These are phyloP conservation scores for Phytophthora multivora DNA, from an alignment of 352 stramenopile genomes.

Conservation along the genomic window DNA sequence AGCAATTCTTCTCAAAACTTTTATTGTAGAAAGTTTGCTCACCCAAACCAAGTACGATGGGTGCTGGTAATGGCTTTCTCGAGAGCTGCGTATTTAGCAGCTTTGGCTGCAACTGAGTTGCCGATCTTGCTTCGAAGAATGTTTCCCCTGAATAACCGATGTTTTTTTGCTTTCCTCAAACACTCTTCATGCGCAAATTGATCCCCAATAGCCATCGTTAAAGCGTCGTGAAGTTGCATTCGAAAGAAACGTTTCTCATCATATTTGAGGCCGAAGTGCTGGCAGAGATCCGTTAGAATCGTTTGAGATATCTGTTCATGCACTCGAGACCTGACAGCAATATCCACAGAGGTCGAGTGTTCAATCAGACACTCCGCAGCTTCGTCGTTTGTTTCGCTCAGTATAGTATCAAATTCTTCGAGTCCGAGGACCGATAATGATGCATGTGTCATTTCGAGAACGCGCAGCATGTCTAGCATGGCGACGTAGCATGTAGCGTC, in stretches of 20 bases:
- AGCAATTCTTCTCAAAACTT: neutral
- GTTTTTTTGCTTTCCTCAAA: slow-evolving; percentile 28
- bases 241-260: slow-evolving; percentile 46
- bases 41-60: slow-evolving; percentile 33
- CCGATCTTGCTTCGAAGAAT: slow-evolving; percentile 18
- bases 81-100: slow-evolving; percentile 12
- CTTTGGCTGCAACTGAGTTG: slow-evolving; percentile 8
- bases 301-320: slow-evolving; percentile 49
- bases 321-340: slow-evolving; percentile 40
- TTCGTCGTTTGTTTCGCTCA: slow-evolving; percentile 38
- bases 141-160: slow-evolving; percentile 9
- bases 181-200: slow-evolving; percentile 32
- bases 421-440: slow-evolving; percentile 30
- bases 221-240: slow-evolving; percentile 31
- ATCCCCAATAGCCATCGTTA: slow-evolving; percentile 27
- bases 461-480: slow-evolving; percentile 38
- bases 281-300: slow-evolving; percentile 63
- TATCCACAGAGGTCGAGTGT: slow-evolving; percentile 20
- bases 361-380: slow-evolving; percentile 11
- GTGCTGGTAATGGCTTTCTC: slow-evolving; percentile 24
- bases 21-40: neutral
- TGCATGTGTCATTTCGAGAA: slow-evolving; percentile 43
- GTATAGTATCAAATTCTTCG: slow-evolving; percentile 40
- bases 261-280: slow-evolving; percentile 59
- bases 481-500: slow-evolving; percentile 64